Conservation (phyloP, 2,329 filamentous ascomycete species). For the Colletotrichum lupini region DNA sequence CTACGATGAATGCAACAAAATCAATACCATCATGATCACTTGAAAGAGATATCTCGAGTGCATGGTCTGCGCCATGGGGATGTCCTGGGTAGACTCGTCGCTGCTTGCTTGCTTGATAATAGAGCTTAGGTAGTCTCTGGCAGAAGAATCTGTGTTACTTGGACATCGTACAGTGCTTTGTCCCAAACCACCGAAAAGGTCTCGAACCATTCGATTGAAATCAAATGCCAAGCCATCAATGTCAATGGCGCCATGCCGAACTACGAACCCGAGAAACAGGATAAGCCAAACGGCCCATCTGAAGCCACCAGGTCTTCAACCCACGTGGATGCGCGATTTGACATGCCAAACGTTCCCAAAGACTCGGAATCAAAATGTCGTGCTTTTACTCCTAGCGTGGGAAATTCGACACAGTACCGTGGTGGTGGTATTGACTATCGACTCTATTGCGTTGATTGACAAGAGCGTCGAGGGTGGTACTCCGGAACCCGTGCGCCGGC, state of each 20-base stretch:
- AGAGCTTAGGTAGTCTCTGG: too few relatives aligned
- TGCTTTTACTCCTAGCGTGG: not conserved
- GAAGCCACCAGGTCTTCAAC: not conserved
- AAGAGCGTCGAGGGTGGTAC: not conserved
- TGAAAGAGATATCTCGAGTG: too few relatives aligned
- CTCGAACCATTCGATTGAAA: not conserved
- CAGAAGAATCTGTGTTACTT: too few relatives aligned
- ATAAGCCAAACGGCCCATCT: not conserved
- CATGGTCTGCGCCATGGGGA: too few relatives aligned
- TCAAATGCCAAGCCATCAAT: not conserved
- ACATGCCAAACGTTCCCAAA: not conserved
- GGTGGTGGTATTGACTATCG: not conserved
- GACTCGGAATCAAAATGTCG: not conserved
- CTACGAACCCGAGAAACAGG: not conserved
- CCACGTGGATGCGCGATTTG: not conserved
- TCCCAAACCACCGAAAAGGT: too few relatives aligned
- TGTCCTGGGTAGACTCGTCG: too few relatives aligned
- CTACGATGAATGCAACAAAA: not conserved
- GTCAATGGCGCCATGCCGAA: not conserved
- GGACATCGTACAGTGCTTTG: too few relatives aligned
- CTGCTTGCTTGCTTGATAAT: too few relatives aligned
- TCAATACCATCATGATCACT: not conserved
- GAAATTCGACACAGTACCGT: not conserved
- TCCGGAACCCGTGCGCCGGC: slow-evolving; percentile 17
- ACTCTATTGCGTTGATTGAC: not conserved